Percentiles rank a stretch among this genome's conserved stretches.
Evolutionary conservation across 106 monocot genomes (phyloP).

Genomic region (Apostasia shenzhenica): DNA sequence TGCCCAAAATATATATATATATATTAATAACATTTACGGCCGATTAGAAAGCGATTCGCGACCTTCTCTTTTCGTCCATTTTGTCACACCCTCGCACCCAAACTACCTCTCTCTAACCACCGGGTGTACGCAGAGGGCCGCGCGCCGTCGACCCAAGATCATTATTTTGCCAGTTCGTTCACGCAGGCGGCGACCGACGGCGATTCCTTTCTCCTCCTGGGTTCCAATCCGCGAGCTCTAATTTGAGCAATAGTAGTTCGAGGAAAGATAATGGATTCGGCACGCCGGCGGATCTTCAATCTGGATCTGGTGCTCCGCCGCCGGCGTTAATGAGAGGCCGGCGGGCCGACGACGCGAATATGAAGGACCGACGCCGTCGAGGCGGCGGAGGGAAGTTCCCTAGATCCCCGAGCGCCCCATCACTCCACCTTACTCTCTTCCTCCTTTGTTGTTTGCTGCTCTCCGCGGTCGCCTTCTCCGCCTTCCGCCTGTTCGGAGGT

Average conservation of each 20-base stretch:
- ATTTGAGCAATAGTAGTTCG: not conserved
- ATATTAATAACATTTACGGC: not conserved
- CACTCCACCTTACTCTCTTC: not conserved
- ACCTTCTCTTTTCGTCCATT: not conserved
- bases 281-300: not conserved
- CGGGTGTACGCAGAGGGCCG: too few species aligned
- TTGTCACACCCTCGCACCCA: too few species aligned
- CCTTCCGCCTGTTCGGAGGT: constrained; percentile 21
- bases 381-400: not conserved
- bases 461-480: constrained; percentile 8
- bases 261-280: constrained; percentile 1
- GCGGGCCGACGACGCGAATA: constrained; percentile 5
- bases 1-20: not conserved
- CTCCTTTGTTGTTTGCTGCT: constrained; percentile 8
- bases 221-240: not conserved
- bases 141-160: not conserved
- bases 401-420: not conserved
- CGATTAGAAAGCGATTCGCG: not conserved
- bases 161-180: not conserved
- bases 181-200: not conserved
- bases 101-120: too few species aligned
- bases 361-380: constrained; percentile 5
- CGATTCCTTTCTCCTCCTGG: too few species aligned
- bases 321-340: constrained; percentile 5
- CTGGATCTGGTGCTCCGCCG: constrained; percentile 10